Evolutionary conservation across 1,284 basidiomycete species (phyloP).

Genomic region (Phaffia rhodozyma): DNA sequence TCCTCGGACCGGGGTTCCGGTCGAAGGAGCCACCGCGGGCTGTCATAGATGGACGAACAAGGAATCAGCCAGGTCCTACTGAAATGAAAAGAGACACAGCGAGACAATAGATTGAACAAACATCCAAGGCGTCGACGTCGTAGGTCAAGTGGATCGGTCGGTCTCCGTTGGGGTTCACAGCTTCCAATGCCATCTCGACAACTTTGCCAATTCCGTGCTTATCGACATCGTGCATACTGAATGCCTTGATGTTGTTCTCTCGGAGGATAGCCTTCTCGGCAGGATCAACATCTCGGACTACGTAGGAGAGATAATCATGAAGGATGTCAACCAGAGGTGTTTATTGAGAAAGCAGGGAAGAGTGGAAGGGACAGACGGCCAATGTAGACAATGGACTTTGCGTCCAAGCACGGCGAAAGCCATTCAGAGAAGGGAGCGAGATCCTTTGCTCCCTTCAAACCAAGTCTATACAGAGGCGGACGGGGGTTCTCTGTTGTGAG

Average conservation of each 20-base stretch:
- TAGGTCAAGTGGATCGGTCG: slow-evolving; percentile 90
- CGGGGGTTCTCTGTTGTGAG: not conserved
- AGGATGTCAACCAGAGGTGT: not conserved
- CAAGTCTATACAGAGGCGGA: slow-evolving; percentile 36
- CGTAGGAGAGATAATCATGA: slow-evolving; percentile 50
- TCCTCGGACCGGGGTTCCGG: slow-evolving; percentile 57
- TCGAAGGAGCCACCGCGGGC: slow-evolving; percentile 7
- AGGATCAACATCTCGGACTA: slow-evolving; percentile 82
- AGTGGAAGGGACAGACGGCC: not conserved
- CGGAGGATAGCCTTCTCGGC: slow-evolving; percentile 81
- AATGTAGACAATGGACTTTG: slow-evolving; percentile 54
- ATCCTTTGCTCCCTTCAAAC: slow-evolving; percentile 44
- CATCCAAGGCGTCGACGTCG: slow-evolving; percentile 87
- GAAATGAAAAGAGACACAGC: not conserved
- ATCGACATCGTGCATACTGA: slow-evolving; percentile 98
- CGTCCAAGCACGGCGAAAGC: slow-evolving; percentile 61
- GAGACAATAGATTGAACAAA: slow-evolving; percentile 50
- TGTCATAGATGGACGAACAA: not conserved
- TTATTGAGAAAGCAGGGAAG: too few relatives aligned
- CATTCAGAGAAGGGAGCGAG: slow-evolving; percentile 53
- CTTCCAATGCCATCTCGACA: slow-evolving; percentile 88
- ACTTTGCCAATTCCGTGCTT: slow-evolving; percentile 90
- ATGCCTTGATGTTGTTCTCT: slow-evolving; percentile 74
- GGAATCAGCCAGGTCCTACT: not conserved
- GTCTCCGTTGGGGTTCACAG: slow-evolving; percentile 73